Conservation (phyloP, 495 filamentous ascomycete species). For the Penicillium turbatum region DNA sequence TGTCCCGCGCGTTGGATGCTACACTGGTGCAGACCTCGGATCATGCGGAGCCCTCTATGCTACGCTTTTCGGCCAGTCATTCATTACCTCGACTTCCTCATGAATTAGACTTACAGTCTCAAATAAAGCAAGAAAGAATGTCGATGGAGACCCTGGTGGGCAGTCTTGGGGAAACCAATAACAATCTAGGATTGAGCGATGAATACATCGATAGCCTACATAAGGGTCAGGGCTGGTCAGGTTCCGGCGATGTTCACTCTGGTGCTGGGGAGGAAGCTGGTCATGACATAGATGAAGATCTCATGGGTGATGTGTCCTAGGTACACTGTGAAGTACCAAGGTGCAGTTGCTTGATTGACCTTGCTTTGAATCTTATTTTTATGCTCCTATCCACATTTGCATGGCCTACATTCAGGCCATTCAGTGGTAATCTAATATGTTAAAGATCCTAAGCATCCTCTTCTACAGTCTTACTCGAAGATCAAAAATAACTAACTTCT, state of each 20-base stretch:
- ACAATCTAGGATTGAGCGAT: slow-evolving; percentile 53
- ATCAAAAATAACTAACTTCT: too few species aligned
- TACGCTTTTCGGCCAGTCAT: slow-evolving; percentile 30
- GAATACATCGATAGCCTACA: slow-evolving; percentile 46
- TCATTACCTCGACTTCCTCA: slow-evolving; percentile 18
- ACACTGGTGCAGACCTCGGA: slow-evolving; percentile 44
- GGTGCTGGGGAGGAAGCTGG: slow-evolving; percentile 26
- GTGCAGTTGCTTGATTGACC: background rate
- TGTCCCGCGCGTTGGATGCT: slow-evolving; percentile 51
- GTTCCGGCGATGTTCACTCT: slow-evolving; percentile 1
- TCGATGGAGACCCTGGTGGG: slow-evolving; percentile 36
- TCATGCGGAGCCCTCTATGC: slow-evolving; percentile 40
- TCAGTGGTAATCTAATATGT: too few species aligned
- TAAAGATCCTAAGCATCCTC: too few species aligned
- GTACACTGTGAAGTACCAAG: background rate
- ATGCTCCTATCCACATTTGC: background rate
- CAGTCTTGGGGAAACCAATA: slow-evolving; percentile 48
- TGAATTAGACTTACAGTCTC: slow-evolving; percentile 44
- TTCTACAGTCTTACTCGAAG: too few species aligned
- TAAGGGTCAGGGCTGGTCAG: slow-evolving; percentile 24
- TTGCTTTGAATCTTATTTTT: background rate
- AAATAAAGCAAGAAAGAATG: slow-evolving; percentile 32
- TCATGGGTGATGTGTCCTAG: slow-evolving; percentile 51
- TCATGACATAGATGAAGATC: slow-evolving; percentile 59
- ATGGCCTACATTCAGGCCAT: too few species aligned